These are phyloP conservation scores for Boletus rubropictus DNA, from an alignment of 768 basidiomycete species.

Conservation along the genomic window DNA sequence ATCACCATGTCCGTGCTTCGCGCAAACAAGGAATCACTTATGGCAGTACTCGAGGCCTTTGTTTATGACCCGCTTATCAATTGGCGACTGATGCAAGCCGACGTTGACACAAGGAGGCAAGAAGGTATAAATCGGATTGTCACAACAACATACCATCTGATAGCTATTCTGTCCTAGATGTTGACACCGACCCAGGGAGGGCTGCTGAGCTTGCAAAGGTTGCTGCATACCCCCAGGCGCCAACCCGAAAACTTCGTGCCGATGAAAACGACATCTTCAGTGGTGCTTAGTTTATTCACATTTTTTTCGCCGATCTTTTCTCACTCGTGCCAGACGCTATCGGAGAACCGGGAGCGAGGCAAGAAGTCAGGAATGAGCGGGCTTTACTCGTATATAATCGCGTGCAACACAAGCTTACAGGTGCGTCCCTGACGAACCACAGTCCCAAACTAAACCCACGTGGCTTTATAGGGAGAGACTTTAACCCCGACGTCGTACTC, in stretches of 20 bases:
- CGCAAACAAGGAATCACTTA: conserved; percentile 96
- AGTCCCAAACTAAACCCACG: background rate
- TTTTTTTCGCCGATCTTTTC: background rate
- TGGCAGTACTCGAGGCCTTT: conserved; percentile 98
- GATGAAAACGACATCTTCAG: conserved; percentile 94
- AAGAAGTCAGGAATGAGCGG: conserved; percentile 86
- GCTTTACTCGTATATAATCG: conserved; percentile 91
- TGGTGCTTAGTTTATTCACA: conserved; percentile 41
- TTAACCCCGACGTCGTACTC: conserved; percentile 76
- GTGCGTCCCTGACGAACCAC: conserved; percentile 34
- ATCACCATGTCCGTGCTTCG: conserved; percentile 97
- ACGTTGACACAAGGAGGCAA: conserved; percentile 63
- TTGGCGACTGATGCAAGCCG: conserved; percentile 88
- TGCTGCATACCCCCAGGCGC: conserved; percentile 72
- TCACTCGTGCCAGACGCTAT: conserved; percentile 32
- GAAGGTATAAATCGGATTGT: conserved; percentile 42
- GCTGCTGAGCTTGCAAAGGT: conserved; percentile 60
- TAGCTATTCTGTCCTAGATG: conserved; percentile 23
- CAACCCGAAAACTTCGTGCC: conserved; percentile 74
- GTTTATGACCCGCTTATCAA: conserved; percentile 98
- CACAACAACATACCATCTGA: conserved; percentile 2
- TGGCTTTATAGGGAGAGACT: conserved; percentile 68
- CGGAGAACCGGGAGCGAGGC: conserved; percentile 53
- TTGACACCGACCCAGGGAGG: conserved; percentile 47
- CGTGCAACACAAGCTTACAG: conserved; percentile 91